phyloP scores from a whole-genome alignment of 352 stramenopile genomes.

The Saprolegnia parasitica region DNA sequence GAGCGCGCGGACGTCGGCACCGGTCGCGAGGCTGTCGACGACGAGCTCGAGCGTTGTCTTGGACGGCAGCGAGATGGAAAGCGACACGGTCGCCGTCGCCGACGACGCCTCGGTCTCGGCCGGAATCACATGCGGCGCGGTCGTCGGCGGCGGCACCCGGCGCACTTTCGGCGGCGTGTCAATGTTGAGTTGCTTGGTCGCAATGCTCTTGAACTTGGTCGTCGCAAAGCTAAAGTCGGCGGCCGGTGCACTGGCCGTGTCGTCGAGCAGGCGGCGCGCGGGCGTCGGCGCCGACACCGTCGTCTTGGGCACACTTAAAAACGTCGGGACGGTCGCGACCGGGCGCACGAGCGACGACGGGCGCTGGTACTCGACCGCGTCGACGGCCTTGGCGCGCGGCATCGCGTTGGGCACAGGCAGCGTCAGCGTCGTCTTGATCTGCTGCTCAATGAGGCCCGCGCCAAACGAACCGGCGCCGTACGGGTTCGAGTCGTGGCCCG shows the following conservation, averaged over 20 bases:
- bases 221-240: conserved; percentile 20
- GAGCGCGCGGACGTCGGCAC: background rate
- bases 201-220: conserved; percentile 29
- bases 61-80: conserved; percentile 11
- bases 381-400: background rate
- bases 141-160: background rate
- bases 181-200: conserved; percentile 26
- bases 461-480: conserved; percentile 55
- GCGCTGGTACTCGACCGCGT: conserved; percentile 8
- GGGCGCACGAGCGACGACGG: background rate
- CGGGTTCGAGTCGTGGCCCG: conserved; percentile 49
- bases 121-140: conserved; percentile 12
- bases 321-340: conserved; percentile 6
- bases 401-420: conserved; percentile 25
- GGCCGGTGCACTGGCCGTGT: background rate
- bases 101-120: background rate
- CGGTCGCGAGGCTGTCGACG: conserved; percentile 4
- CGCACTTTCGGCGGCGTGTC: conserved; percentile 17
- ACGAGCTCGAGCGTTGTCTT: background rate
- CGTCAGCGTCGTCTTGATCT: conserved; percentile 55
- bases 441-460: conserved; percentile 49
- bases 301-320: conserved; percentile 1
- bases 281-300: background rate
- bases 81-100: background rate
- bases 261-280: conserved; percentile 4